Conservation (phyloP, 2,329 filamentous ascomycete genomes). For the Colletotrichum ledebouriae region DNA sequence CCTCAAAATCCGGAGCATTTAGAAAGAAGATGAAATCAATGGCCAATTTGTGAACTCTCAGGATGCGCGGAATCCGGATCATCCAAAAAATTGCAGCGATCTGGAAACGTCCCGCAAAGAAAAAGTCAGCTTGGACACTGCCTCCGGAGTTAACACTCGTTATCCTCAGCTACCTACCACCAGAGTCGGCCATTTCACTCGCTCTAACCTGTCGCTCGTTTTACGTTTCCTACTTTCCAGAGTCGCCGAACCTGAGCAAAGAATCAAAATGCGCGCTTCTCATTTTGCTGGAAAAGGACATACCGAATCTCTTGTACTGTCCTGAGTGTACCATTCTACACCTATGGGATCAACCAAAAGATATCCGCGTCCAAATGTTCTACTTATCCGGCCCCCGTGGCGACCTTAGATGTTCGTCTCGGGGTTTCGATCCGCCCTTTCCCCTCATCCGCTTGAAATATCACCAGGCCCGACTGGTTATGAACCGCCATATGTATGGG, state of each 20-base stretch:
- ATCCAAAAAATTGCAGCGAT: too few relatives aligned
- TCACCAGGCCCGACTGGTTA: slow-evolving; percentile 31
- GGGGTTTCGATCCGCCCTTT: too few relatives aligned
- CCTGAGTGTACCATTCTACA: slow-evolving; percentile 28
- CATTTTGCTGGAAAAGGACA: slow-evolving; percentile 37
- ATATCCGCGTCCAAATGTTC: not conserved
- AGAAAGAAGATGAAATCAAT: too few relatives aligned
- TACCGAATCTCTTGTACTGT: slow-evolving; percentile 30
- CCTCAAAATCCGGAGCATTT: too few relatives aligned
- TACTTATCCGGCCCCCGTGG: not conserved
- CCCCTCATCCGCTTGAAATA: slow-evolving; percentile 16
- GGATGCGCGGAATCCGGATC: too few relatives aligned
- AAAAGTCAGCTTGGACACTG: slow-evolving; percentile 15
- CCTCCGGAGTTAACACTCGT: slow-evolving; percentile 34
- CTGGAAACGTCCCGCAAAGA: not conserved
- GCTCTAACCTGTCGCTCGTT: slow-evolving; percentile 38
- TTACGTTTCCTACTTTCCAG: slow-evolving; percentile 19
- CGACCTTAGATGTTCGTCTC: too few relatives aligned
- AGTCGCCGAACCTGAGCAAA: not conserved
- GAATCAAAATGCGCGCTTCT: slow-evolving; percentile 28
- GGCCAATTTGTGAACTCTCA: too few relatives aligned
- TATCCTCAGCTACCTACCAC: slow-evolving; percentile 26
- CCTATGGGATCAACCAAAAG: slow-evolving; percentile 20
- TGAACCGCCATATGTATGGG: slow-evolving; percentile 42
- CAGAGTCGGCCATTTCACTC: slow-evolving; percentile 27